Conservation (phyloP, 176 grass and related monocot genomes). For the Juncus inflexus region DNA sequence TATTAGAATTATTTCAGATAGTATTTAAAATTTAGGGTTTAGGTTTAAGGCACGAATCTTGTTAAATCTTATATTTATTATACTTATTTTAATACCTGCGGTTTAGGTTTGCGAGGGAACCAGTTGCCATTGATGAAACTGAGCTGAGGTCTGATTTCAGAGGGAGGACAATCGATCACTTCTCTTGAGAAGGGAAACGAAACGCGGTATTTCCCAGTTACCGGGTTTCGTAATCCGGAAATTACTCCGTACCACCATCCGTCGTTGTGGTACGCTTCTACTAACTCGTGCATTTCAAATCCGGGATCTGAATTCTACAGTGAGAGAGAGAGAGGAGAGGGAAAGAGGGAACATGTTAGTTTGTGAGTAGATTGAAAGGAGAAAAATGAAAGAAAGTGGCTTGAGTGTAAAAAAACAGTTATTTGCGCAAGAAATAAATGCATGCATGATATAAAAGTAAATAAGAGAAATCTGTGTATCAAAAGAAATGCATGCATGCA, state of each 20-base stretch:
- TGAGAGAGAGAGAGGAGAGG: neutral
- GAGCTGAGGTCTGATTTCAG: conserved; percentile 37
- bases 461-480: too few relatives aligned
- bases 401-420: too few relatives aligned
- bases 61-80: too few relatives aligned
- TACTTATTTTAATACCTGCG: conserved; percentile 2
- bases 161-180: conserved; percentile 36
- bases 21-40: too few relatives aligned
- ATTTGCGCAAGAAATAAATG: too few relatives aligned
- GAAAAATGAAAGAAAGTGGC: too few relatives aligned
- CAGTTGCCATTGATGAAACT: conserved; percentile 28
- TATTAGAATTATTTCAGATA: too few relatives aligned
- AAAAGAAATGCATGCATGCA: too few relatives aligned
- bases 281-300: conserved; percentile 34
- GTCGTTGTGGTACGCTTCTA: conserved; percentile 43
- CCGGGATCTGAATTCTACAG: conserved; percentile 12
- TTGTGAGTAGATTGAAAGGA: too few relatives aligned
- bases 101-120: conserved; percentile 29
- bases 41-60: neutral
- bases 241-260: conserved; percentile 68
- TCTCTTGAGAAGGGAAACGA: conserved; percentile 60
- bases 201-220: conserved; percentile 28
- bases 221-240: neutral
- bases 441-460: too few relatives aligned
- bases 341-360: too few relatives aligned